These are phyloP conservation scores for Oropetium thomaeum DNA, from an alignment of 176 grass and related monocot species.

Conservation along the genomic window DNA sequence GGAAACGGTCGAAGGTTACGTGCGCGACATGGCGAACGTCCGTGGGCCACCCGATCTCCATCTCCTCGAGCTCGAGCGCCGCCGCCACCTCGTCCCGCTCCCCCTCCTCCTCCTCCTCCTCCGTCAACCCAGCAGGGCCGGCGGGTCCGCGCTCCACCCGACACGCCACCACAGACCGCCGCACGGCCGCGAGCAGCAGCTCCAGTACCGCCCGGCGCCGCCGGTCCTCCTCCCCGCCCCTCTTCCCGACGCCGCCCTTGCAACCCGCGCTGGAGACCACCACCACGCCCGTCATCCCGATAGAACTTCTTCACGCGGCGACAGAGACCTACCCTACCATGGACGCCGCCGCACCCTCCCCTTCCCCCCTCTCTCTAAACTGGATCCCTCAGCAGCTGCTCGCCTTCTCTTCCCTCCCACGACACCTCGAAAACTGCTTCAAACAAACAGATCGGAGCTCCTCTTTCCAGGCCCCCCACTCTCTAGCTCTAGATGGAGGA, in stretches of 20 bases:
- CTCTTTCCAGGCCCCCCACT: neutral
- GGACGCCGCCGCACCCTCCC: neutral
- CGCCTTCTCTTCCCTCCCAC: neutral
- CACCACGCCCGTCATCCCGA: slow-evolving; percentile 64
- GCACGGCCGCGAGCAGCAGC: slow-evolving; percentile 57
- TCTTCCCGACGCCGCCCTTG: slow-evolving; percentile 39
- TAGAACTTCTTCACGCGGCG: neutral
- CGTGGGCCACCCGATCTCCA: slow-evolving; percentile 88
- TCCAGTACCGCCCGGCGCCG: slow-evolving; percentile 49
- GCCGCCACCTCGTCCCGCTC: slow-evolving; percentile 7
- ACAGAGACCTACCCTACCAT: neutral
- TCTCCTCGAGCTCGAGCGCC: slow-evolving; percentile 31
- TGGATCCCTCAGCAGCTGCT: neutral
- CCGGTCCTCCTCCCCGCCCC: slow-evolving; percentile 38
- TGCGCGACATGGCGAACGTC: slow-evolving; percentile 85
- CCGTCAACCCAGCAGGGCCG: neutral
- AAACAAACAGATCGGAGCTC: slow-evolving; percentile 6
- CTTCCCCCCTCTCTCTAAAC: neutral
- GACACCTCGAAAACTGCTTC: neutral
- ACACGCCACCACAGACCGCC: slow-evolving; percentile 80
- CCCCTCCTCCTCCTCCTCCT: neutral
- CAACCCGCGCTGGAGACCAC: slow-evolving; percentile 69
- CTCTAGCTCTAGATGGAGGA: neutral
- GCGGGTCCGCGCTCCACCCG: slow-evolving; percentile 45
- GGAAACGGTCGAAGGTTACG: slow-evolving; percentile 91